A percentile compares a stretch with the other conserved stretches of the same genome.
phyloP scores from a whole-genome alignment of 2,329 filamentous ascomycete genomes.

The Alternaria sp. region DNA sequence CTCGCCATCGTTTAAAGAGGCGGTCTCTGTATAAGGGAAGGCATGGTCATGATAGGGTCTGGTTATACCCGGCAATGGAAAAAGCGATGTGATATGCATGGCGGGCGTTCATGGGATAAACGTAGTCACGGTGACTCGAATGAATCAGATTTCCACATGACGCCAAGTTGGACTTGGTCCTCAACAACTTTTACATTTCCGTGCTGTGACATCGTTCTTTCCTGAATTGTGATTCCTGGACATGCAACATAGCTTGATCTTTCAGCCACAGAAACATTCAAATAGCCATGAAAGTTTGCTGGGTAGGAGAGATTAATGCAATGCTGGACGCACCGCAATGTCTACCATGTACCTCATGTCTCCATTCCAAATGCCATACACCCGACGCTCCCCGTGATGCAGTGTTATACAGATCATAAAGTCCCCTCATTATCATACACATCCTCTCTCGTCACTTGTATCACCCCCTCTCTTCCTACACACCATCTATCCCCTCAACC shows the following conservation, averaged over 20 bases:
- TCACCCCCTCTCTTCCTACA: background rate
- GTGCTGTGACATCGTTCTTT: background rate
- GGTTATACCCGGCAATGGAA: constrained; percentile 41
- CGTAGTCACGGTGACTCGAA: constrained; percentile 47
- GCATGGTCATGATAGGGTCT: constrained; percentile 36
- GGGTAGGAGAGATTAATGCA: background rate
- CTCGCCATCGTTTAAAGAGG: constrained; percentile 86
- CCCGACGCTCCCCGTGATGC: background rate
- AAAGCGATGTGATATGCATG: constrained; percentile 48
- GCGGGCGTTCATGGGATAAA: constrained; percentile 45
- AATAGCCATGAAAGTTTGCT: background rate
- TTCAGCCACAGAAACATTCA: background rate
- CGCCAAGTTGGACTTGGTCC: constrained; percentile 26
- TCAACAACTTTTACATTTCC: background rate
- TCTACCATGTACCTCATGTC: background rate
- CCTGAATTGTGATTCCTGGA: background rate
- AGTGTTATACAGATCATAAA: constrained; percentile 13
- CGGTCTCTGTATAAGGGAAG: constrained; percentile 20
- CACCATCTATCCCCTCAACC: constrained; percentile 48
- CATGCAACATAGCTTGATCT: background rate
- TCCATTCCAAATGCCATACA: background rate
- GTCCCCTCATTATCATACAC: constrained; percentile 17
- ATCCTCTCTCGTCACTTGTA: too few species aligned
- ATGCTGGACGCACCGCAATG: background rate
- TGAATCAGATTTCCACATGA: constrained; percentile 45